Conservation (phyloP, 139 green algal genomes). For the Tetradesmus obliquus region DNA sequence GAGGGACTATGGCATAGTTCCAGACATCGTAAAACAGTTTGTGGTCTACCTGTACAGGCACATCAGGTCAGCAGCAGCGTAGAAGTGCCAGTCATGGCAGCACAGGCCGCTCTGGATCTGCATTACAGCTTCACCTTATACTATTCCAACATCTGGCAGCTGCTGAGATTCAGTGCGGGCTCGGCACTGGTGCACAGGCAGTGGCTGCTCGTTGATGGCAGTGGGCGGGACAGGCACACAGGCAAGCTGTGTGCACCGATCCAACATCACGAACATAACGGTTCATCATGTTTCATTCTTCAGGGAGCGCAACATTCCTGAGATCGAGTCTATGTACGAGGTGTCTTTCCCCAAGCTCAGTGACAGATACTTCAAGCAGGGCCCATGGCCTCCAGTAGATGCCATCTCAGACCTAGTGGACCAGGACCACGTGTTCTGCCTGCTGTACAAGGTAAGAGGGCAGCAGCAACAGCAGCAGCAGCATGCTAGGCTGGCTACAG, state of each 20-base stretch:
- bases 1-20: constrained; percentile 66
- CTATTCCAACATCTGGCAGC: neutral
- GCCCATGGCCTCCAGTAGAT: constrained; percentile 90
- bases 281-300: neutral
- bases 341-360: constrained; percentile 93
- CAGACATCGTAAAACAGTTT: constrained; percentile 96
- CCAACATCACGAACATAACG: neutral
- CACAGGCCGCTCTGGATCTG: neutral
- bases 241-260: neutral
- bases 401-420: constrained; percentile 91
- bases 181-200: neutral
- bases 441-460: constrained; percentile 93
- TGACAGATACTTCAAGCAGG: constrained; percentile 96
- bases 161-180: neutral
- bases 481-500: neutral
- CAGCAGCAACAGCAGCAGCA: constrained; percentile 17
- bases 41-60: constrained; percentile 97
- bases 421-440: constrained; percentile 97
- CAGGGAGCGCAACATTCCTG: constrained; percentile 96
- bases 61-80: constrained; percentile 73
- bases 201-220: neutral
- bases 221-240: neutral
- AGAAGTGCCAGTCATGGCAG: neutral
- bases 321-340: constrained; percentile 98
- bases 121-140: neutral